Evolutionary conservation across 2,329 filamentous ascomycete genomes (phyloP).

Genomic region (Aspergillus glaucus): DNA sequence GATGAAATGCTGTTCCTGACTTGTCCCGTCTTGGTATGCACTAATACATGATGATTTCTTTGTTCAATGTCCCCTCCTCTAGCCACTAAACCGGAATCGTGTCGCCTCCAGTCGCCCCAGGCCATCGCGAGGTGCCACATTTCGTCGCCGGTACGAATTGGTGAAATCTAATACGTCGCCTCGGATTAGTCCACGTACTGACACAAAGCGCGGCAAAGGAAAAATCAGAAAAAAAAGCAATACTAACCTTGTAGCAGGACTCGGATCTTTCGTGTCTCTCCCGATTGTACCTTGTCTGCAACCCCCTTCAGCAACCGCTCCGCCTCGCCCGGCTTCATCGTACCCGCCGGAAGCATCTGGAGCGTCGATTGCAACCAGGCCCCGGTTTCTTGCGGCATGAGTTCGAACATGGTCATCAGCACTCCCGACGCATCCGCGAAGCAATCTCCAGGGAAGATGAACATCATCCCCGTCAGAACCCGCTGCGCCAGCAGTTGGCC

Average conservation of each 20-base stretch:
- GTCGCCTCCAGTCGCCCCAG: conserved; percentile 80
- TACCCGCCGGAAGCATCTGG: conserved; percentile 73
- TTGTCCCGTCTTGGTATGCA: neutral
- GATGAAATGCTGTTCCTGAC: neutral
- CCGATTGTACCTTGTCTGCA: conserved; percentile 64
- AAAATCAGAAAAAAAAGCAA: neutral
- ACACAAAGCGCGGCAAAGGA: neutral
- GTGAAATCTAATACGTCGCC: conserved; percentile 64
- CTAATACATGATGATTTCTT: too few relatives aligned
- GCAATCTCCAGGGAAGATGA: conserved; percentile 91
- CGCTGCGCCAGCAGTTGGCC: conserved; percentile 79
- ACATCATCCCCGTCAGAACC: conserved; percentile 97
- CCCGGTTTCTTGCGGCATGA: conserved; percentile 73
- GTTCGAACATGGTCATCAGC: conserved; percentile 80
- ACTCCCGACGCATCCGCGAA: conserved; percentile 92
- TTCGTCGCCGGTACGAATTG: conserved; percentile 83
- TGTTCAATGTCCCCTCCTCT: conserved; percentile 6
- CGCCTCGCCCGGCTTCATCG: conserved; percentile 71
- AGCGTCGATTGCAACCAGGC: conserved; percentile 80
- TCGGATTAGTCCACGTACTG: neutral
- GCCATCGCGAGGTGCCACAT: conserved; percentile 90
- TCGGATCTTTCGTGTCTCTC: conserved; percentile 71
- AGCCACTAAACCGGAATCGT: conserved; percentile 72
- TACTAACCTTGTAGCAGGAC: conserved; percentile 63
- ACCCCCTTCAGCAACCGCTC: conserved; percentile 76